Percentiles rank a stretch among this genome's conserved stretches.
phyloP scores from a whole-genome alignment of 2,329 filamentous ascomycete genomes.

The Coniochaeta sp. region DNA sequence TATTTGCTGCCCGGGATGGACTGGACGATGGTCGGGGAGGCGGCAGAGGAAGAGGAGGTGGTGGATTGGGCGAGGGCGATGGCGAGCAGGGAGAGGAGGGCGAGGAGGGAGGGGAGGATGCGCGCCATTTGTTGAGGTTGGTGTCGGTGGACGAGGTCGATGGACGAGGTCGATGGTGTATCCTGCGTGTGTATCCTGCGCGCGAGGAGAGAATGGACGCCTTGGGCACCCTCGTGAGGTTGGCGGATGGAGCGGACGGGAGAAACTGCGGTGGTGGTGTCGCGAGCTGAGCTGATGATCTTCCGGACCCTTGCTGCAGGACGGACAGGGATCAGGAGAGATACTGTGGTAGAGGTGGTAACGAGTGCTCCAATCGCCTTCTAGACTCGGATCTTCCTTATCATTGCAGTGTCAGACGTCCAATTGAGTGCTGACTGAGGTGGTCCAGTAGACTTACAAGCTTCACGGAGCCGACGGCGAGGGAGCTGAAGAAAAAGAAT shows the following conservation, averaged over 20 bases:
- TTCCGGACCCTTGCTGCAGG: neutral
- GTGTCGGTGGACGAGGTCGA: neutral
- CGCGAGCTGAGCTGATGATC: neutral
- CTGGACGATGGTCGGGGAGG: neutral
- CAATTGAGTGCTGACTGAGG: neutral
- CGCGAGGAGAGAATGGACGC: neutral
- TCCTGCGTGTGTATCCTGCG: neutral
- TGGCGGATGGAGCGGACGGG: neutral
- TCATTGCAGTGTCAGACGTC: neutral
- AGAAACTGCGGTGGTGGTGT: neutral
- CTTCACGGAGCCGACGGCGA: neutral
- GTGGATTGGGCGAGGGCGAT: slow-evolving; percentile 1
- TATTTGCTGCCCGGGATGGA: slow-evolving; percentile 22
- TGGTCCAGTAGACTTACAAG: neutral
- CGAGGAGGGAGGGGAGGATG: neutral
- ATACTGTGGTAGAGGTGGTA: too few species aligned
- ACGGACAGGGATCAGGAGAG: neutral
- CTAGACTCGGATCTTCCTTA: neutral
- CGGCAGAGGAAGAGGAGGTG: slow-evolving; percentile 2
- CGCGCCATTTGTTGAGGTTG: neutral
- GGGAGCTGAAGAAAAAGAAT: too few species aligned
- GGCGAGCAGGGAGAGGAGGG: neutral
- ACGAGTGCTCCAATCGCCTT: neutral
- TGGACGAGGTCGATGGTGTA: neutral
- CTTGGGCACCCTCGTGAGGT: neutral